Conservation (phyloP, 257 asterid species). For the Anisodus acutangulus region DNA sequence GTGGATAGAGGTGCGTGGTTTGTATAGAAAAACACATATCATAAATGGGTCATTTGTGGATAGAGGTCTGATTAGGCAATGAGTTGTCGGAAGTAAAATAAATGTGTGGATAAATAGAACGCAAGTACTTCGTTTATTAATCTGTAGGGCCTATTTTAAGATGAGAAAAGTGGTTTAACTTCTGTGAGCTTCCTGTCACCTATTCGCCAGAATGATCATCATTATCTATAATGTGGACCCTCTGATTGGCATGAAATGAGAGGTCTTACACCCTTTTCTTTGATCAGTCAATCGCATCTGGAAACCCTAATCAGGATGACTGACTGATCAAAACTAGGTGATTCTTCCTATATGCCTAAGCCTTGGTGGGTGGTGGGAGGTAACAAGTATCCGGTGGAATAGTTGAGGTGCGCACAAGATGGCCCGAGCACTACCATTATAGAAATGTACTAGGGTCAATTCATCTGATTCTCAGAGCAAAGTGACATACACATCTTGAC, state of each 20-base stretch:
- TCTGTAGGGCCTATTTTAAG: neutral
- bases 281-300: neutral
- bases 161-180: neutral
- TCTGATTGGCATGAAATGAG: neutral
- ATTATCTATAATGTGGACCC: neutral
- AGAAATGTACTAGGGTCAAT: neutral
- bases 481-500: conserved; percentile 2
- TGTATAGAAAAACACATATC: neutral
- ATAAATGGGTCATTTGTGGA: neutral
- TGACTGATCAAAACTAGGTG: neutral
- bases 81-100: neutral
- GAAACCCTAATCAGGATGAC: neutral
- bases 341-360: neutral
- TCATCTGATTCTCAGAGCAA: neutral
- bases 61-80: neutral
- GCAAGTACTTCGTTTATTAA: neutral
- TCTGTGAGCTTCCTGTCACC: neutral
- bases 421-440: neutral
- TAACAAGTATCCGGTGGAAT: neutral
- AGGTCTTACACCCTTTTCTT: neutral
- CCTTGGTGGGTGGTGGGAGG: neutral
- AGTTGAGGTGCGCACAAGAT: neutral
- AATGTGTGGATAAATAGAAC: neutral
- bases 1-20: neutral
- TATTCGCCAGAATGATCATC: neutral